These are phyloP conservation scores for Simmondsia chinensis DNA, from an alignment of 148 eudicot species.

Conservation along the genomic window DNA sequence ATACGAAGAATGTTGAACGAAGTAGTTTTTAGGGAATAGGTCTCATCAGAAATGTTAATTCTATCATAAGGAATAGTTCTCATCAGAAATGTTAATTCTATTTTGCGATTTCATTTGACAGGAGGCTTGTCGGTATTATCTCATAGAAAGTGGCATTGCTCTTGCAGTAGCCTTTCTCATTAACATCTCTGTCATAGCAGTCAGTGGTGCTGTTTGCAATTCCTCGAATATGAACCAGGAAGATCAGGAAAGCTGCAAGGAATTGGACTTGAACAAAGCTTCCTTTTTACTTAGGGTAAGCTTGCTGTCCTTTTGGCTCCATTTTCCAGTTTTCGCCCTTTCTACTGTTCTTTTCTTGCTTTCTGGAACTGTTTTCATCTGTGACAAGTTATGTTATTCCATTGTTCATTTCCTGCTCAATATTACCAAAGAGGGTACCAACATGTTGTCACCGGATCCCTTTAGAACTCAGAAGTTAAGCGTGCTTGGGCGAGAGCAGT, in stretches of 20 bases:
- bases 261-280: constrained; percentile 87
- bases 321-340: background rate
- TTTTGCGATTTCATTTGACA: constrained; percentile 27
- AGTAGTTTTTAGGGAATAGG: no score
- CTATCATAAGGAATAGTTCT: no score
- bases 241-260: constrained; percentile 58
- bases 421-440: no score
- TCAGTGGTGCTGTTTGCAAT: constrained; percentile 89
- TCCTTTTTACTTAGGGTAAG: constrained; percentile 82
- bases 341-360: background rate
- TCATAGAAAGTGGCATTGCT: constrained; percentile 91
- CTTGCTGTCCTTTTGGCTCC: constrained; percentile 1
- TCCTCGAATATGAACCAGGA: constrained; percentile 50
- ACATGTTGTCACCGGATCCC: no score
- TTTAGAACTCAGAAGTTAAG: no score
- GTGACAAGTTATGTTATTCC: no score
- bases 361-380: background rate
- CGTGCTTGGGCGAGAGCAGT: no score
- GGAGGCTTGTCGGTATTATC: constrained; percentile 94
- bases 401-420: no score
- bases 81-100: no score
- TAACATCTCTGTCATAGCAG: constrained; percentile 82
- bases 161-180: constrained; percentile 79
- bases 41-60: no score
- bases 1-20: no score